These are phyloP conservation scores for Penicillium simplicissimum DNA, from an alignment of 495 filamentous ascomycete genomes.

Conservation along the genomic window DNA sequence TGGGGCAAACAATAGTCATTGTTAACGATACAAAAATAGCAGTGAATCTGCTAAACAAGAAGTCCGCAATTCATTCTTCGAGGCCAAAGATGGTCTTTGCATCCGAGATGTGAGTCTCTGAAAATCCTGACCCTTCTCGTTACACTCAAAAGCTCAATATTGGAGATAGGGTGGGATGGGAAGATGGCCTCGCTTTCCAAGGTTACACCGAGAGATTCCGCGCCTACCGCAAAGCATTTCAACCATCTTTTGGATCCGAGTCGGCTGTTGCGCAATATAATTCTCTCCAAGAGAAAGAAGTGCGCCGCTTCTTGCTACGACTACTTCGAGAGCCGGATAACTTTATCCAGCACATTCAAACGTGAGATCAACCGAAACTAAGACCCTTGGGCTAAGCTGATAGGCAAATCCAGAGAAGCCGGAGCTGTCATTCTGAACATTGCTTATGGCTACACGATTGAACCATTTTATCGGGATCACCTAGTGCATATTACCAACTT, in stretches of 20 bases:
- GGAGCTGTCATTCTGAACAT: slow-evolving; percentile 51
- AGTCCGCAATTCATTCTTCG: slow-evolving; percentile 43
- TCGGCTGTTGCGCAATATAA: slow-evolving; percentile 34
- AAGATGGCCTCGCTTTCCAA: slow-evolving; percentile 34
- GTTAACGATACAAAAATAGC: slow-evolving; percentile 43
- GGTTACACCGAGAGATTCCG: slow-evolving; percentile 41
- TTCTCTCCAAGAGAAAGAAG: slow-evolving; percentile 41
- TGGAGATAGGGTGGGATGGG: slow-evolving; percentile 37
- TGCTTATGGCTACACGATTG: slow-evolving; percentile 51
- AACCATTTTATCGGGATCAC: slow-evolving; percentile 41
- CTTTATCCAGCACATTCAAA: slow-evolving; percentile 42
- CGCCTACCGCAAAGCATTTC: slow-evolving; percentile 42
- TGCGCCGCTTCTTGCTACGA: slow-evolving; percentile 43
- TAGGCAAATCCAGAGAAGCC: slow-evolving; percentile 29
- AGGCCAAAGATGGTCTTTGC: slow-evolving; percentile 38
- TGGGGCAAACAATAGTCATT: slow-evolving; percentile 50
- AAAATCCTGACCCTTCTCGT: neutral
- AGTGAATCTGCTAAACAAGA: slow-evolving; percentile 45
- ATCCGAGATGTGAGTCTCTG: slow-evolving; percentile 40
- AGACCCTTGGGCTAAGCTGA: neutral
- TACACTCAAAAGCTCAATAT: neutral
- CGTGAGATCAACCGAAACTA: slow-evolving; percentile 23
- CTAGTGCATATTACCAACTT: slow-evolving; percentile 43
- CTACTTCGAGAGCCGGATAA: slow-evolving; percentile 37
- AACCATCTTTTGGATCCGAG: slow-evolving; percentile 29